Evolutionary conservation across 805 yeast genomes (phyloP).

Genomic region (Maudiozyma barnettii): DNA sequence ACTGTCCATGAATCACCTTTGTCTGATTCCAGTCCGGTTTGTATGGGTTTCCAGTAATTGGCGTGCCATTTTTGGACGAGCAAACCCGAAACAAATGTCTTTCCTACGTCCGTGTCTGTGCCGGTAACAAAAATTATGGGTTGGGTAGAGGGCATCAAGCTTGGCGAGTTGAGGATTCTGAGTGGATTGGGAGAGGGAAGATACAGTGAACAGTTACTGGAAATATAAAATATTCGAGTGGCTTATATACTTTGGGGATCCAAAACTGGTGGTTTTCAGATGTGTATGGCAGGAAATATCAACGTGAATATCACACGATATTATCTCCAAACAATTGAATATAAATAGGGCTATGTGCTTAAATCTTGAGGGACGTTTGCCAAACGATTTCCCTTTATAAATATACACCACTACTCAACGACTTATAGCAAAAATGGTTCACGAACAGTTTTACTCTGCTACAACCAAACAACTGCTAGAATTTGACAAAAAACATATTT

Average conservation of each 20-base stretch:
- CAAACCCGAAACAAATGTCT: conserved; percentile 23
- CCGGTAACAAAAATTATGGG: conserved; percentile 25
- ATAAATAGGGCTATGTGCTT: too few species aligned
- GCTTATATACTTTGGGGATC: too few species aligned
- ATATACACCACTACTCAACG: too few species aligned
- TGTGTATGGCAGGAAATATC: too few species aligned
- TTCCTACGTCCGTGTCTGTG: conserved; percentile 30
- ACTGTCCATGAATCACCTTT: conserved; percentile 21
- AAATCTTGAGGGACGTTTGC: too few species aligned
- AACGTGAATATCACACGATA: too few species aligned
- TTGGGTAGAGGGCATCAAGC: neutral
- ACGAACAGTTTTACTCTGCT: neutral
- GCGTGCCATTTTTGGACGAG: conserved; percentile 21
- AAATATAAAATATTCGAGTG: too few species aligned
- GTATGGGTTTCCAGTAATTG: conserved; percentile 28
- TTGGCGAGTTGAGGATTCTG: neutral
- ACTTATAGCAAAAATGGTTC: too few species aligned
- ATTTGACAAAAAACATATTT: conserved; percentile 21
- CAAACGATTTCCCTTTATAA: too few species aligned
- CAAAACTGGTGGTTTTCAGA: too few species aligned
- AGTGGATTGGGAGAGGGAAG: neutral
- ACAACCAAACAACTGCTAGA: conserved; percentile 7
- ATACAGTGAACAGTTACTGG: neutral
- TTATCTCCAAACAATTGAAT: too few species aligned
- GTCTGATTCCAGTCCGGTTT: conserved; percentile 25